A percentile compares a stretch with the other conserved stretches of the same genome.
These are phyloP conservation scores for Capronia americana DNA, from an alignment of 2,329 filamentous ascomycete species.

Conservation along the genomic window DNA sequence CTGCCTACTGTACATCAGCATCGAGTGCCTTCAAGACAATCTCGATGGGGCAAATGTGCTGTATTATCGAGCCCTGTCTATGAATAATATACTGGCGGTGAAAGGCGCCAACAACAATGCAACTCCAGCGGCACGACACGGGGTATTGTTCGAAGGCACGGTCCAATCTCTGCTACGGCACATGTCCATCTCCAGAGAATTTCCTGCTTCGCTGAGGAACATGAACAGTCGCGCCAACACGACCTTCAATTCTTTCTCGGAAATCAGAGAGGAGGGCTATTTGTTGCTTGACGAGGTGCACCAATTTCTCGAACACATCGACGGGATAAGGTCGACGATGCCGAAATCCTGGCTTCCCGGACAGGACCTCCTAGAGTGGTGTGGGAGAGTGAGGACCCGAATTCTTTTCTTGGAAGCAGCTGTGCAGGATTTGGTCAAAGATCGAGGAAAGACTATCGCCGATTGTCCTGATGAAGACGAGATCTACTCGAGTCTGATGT, in stretches of 20 bases:
- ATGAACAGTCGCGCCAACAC: not conserved
- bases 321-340: slow-evolving; percentile 11
- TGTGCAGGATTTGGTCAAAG: not conserved
- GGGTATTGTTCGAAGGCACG: not conserved
- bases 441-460: not conserved
- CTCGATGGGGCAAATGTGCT: slow-evolving; percentile 15
- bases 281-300: slow-evolving; percentile 19
- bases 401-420: slow-evolving; percentile 9
- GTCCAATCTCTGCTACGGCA: slow-evolving; percentile 23
- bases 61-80: slow-evolving; percentile 24
- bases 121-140: not conserved
- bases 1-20: slow-evolving; percentile 30
- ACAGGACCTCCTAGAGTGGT: slow-evolving; percentile 2
- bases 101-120: not conserved
- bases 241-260: slow-evolving; percentile 2
- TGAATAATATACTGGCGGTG: not conserved
- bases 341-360: slow-evolving; percentile 28
- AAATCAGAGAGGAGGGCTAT: slow-evolving; percentile 22
- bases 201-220: not conserved
- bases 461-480: slow-evolving; percentile 10
- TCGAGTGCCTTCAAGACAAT: slow-evolving; percentile 30
- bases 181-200: slow-evolving; percentile 22
- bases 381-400: slow-evolving; percentile 6
- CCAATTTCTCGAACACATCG: slow-evolving; percentile 21
- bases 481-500: slow-evolving; percentile 10